Base-by-base conservation (phyloP, 2,329 filamentous ascomycete genomes). In the Xylariaceae sp. region DNA sequence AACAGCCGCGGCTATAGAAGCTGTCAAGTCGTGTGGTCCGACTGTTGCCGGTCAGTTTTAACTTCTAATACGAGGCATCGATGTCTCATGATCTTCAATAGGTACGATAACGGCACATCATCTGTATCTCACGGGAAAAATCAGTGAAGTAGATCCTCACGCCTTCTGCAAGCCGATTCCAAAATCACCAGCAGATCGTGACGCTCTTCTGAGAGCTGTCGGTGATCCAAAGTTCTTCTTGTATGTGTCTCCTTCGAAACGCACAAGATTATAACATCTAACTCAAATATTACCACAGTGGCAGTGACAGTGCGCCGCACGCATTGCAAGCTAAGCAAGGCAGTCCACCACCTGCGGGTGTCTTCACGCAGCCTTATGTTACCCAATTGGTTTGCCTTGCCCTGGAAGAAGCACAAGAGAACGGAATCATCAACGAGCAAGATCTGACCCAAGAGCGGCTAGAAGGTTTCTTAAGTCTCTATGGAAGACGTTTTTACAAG, bases 21-120 rank as follows among this genome's bases (percentile, higher is more conserved):
- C 88, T 1, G 91, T 96, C 27, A 76, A 78, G 53, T 72, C 79
- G 12, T 94, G 89, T 60, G 88, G 89, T 0, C 78, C 83, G 16
- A 86, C 79, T 3, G 92, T 96, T 20, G 85, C 79, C 0, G 75
- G 74, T 69, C 67, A 8, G 8, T 14, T 35, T 20, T 5, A 11
- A 3, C 6, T 16, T 32, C 22, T 19, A 17, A 16, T 22, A n/a
- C 44, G 20, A 17, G 35, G 6, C n/a, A 16, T 25, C 16, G 37
- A 12, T 22, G 2, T 14, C 11, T 3, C 25, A 35, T 11, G 32
- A 43, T n/a, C 32, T n/a, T 12, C 10, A 19, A 35, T 50, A 65
- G 84, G 77, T 4, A 92, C 87, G 8, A 89, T 95, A 55, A 95
- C 90, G 0, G 87, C 88, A 2, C 90, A 95, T 61, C 90, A 95